Evolutionary conservation across 495 filamentous ascomycete species (phyloP).

Genomic region (Talaromyces trachyspermus): DNA sequence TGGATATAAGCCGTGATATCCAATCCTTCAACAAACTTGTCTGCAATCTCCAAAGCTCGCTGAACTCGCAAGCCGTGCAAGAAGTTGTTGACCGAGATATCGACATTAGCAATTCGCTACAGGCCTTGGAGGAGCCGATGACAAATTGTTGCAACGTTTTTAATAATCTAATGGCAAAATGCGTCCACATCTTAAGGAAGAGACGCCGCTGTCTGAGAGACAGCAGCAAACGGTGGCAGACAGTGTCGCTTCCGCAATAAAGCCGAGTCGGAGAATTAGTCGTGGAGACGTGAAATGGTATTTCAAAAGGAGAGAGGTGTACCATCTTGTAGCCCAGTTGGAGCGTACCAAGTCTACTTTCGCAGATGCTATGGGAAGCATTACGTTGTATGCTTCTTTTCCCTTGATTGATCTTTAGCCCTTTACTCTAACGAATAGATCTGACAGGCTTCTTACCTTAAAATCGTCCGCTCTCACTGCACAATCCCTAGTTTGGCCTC

Average conservation of each 20-base stretch:
- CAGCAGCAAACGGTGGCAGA: neutral
- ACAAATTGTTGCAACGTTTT: neutral
- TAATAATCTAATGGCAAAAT: neutral
- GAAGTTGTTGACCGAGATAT: neutral
- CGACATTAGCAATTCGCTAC: neutral
- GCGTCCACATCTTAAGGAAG: neutral
- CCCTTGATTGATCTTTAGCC: too few relatives aligned
- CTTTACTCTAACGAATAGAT: neutral
- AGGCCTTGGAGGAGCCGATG: neutral
- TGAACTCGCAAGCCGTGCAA: neutral
- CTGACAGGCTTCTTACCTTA: constrained; percentile 1
- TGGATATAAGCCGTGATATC: constrained; percentile 1
- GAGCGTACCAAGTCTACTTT: constrained; percentile 6
- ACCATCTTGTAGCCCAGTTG: neutral
- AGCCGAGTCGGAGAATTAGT: neutral
- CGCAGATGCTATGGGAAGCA: constrained; percentile 4
- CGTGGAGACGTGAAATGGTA: constrained; percentile 3
- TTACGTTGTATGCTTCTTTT: constrained; percentile 7
- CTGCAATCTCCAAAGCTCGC: constrained; percentile 1
- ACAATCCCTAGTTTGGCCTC: neutral
- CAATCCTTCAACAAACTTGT: constrained; percentile 1
- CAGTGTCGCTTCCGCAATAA: neutral
- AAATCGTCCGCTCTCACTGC: neutral
- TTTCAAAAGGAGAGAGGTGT: constrained; percentile 6
- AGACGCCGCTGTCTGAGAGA: neutral